Base-by-base conservation (phyloP, 2,329 filamentous ascomycete species). In the Plenodomus lindquistii region DNA sequence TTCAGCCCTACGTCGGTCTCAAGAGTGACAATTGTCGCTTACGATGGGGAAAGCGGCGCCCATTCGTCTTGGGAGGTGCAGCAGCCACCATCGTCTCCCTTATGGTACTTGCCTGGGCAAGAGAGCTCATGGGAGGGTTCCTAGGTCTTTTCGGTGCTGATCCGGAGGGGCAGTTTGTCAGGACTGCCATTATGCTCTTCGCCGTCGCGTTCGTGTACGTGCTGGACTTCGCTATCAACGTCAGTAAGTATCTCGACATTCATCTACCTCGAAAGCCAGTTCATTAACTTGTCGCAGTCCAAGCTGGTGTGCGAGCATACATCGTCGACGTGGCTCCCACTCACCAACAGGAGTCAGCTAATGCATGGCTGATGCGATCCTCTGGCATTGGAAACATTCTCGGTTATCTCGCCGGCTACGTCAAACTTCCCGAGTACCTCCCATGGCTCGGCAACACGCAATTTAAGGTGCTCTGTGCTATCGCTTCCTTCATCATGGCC, bases 171-270 rank as follows among this genome's bases (percentile, higher is more conserved):
- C 61, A 80, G 7, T 82, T 79, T 2, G 86, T 88, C 38, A 86
- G 84, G 63, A 80, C 79, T 3, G 77, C 79, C 36, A 83, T 88
- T 40, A 93, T 96, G 57, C 77, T 90, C 24, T 81, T 90, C 48
- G 93, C 93, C 7, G 91, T 96, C 5, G 68, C 91, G 22, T 87
- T 91, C 75, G 88, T 97, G 62, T 97, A 96, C 73, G 79, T 94
- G 41, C 81, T 97, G 42, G 93, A 97, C 71, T 94, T 97, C 71
- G 85, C 92, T 63, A 94, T 97, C 76, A 97, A 97, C 73, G 94
- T 92, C 47, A 87, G 86, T 88, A 75, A 61, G 79, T 72, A 50
- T 4, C 7, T 4, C 4, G 10, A 8, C 3, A 19, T 18, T 4
- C 16, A 9, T 15, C 35, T 18, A 11, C 16, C 9, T 16, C 15